phyloP scores from a whole-genome alignment of 192 early-diverging fungal genomes.

The Obelidium mucronatum region DNA sequence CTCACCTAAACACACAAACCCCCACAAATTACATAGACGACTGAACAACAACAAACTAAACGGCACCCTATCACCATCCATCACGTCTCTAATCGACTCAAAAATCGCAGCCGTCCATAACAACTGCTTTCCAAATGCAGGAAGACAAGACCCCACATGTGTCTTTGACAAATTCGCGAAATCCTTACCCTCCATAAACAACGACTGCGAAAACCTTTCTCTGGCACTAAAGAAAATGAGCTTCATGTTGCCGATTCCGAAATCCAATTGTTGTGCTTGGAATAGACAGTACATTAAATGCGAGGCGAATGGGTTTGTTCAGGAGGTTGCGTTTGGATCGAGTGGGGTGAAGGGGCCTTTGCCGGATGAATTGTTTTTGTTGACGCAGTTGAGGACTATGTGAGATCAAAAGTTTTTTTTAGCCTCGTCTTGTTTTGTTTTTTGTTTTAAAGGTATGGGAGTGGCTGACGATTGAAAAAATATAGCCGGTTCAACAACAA shows the following conservation, averaged over 20 bases:
- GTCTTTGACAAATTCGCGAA: neutral
- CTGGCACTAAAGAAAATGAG: neutral
- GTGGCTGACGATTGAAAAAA: neutral
- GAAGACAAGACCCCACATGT: neutral
- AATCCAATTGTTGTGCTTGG: neutral
- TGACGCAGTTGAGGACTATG: neutral
- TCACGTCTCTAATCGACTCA: neutral
- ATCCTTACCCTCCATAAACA: neutral
- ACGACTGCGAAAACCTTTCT: constrained; percentile 7
- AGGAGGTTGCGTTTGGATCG: neutral
- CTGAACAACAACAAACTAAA: neutral
- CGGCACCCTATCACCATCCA: neutral
- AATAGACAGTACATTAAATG: neutral
- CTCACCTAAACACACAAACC: too few relatives aligned
- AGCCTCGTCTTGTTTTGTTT: too few relatives aligned
- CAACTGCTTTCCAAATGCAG: neutral
- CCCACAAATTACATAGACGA: neutral
- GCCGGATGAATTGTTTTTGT: constrained; percentile 5
- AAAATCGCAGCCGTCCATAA: neutral
- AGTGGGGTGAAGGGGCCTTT: neutral
- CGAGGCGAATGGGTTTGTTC: neutral
- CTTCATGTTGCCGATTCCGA: neutral
- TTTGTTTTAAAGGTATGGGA: neutral
- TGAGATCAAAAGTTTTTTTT: neutral
- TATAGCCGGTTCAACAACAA: constrained; percentile 3